Evolutionary conservation across 1,284 basidiomycete species (phyloP).

Genomic region (Cryptococcus sp.): DNA sequence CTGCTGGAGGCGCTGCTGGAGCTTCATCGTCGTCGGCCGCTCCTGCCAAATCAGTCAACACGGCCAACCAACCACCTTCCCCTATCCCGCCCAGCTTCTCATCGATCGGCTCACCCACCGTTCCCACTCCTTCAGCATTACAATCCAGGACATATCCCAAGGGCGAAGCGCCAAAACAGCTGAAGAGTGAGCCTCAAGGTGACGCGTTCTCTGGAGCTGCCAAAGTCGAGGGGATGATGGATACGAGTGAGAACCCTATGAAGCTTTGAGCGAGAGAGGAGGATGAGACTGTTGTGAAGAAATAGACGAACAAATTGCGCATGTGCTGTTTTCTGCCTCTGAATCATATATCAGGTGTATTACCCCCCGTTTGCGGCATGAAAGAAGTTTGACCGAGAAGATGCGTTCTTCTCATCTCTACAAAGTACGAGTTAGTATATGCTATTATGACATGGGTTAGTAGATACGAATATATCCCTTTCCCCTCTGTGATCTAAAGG

Average conservation of each 20-base stretch:
- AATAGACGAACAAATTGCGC: not conserved
- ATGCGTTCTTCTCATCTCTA: not conserved
- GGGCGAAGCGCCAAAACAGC: conserved; percentile 17
- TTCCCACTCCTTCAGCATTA: conserved; percentile 39
- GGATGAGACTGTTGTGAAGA: not conserved
- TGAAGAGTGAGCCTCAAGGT: conserved; percentile 61
- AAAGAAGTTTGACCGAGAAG: not conserved
- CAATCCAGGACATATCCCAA: conserved; percentile 12
- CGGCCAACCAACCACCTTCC: conserved; percentile 13
- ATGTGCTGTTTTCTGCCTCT: not conserved
- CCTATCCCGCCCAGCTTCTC: conserved; percentile 37
- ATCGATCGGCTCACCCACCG: conserved; percentile 45
- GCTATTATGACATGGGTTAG: no score
- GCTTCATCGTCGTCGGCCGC: conserved; percentile 8
- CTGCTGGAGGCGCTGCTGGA: conserved; percentile 51
- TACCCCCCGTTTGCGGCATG: not conserved
- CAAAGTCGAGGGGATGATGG: conserved; percentile 70
- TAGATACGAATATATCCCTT: no score
- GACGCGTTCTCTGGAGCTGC: conserved; percentile 63
- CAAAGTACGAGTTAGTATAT: not conserved
- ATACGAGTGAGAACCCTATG: conserved; percentile 68
- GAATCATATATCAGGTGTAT: not conserved
- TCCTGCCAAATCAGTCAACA: not conserved
- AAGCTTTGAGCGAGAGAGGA: conserved; percentile 47
- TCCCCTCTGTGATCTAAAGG: no score